These are phyloP conservation scores for Leishmania braziliensis DNA, from an alignment of 208 protist species.

Conservation along the genomic window DNA sequence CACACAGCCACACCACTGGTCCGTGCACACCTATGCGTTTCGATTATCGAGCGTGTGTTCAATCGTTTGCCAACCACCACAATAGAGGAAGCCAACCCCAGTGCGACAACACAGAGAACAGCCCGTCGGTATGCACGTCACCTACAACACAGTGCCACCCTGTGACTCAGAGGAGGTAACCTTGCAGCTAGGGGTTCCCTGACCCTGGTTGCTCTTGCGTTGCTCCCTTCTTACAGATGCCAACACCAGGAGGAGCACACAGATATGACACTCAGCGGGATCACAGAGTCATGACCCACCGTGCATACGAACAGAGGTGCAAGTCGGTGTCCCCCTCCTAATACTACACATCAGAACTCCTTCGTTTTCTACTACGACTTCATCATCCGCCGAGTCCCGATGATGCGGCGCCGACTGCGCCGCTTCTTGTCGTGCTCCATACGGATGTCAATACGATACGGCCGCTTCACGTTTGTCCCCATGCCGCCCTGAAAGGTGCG, in stretches of 20 bases:
- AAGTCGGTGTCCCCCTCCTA: background rate
- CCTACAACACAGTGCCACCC: background rate
- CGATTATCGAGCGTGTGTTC: background rate
- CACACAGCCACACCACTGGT: background rate
- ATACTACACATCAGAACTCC: background rate
- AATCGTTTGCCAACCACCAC: background rate
- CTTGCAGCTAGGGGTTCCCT: background rate
- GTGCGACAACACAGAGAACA: background rate
- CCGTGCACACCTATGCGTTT: background rate
- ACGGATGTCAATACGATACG: slow-evolving; percentile 82
- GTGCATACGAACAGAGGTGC: background rate
- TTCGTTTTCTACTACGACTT: slow-evolving; percentile 59
- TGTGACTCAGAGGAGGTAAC: background rate
- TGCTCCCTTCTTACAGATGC: background rate
- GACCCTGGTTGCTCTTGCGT: background rate
- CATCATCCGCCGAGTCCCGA: slow-evolving; percentile 81
- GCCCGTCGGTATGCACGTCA: background rate
- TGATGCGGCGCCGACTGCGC: slow-evolving; percentile 65
- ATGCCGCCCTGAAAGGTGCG: slow-evolving; percentile 79
- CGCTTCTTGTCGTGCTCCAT: slow-evolving; percentile 90
- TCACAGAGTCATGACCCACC: background rate
- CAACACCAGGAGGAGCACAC: background rate
- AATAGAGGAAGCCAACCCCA: background rate
- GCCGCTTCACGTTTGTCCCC: slow-evolving; percentile 78
- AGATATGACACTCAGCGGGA: background rate